Conservation (phyloP, 202 grass and related monocot genomes). For the Bolboschoenoplectus hybrid region DNA sequence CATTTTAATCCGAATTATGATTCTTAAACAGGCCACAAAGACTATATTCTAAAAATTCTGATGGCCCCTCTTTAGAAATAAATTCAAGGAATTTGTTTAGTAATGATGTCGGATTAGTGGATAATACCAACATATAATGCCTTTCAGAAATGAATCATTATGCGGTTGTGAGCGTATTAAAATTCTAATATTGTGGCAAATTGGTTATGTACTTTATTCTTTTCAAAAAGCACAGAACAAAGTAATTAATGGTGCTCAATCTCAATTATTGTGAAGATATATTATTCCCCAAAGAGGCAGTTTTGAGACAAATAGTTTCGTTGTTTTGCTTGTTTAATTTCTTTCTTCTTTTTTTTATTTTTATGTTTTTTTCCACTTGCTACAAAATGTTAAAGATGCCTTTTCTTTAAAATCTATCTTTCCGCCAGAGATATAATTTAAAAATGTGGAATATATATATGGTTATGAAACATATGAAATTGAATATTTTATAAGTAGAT, state of each 20-base stretch:
- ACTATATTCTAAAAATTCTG: conserved; percentile 15
- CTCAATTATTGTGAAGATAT: conserved; percentile 15
- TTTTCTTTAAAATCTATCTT: conserved; percentile 17
- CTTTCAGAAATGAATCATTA: conserved; percentile 28
- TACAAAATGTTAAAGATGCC: conserved; percentile 23
- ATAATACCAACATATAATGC: conserved; percentile 38
- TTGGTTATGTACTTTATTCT: conserved; percentile 34
- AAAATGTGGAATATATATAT: not conserved
- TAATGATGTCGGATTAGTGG: conserved; percentile 32
- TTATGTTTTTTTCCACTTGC: not conserved
- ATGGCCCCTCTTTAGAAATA: conserved; percentile 12
- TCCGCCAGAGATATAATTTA: not conserved
- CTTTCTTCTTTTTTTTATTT: not conserved
- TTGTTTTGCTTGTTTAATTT: conserved; percentile 23
- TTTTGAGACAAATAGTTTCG: conserved; percentile 7
- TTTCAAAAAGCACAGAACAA: conserved; percentile 21
- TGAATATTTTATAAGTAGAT: not conserved
- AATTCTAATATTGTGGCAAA: conserved; percentile 27
- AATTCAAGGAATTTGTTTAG: conserved; percentile 15
- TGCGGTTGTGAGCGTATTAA: conserved; percentile 5
- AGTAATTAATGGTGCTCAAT: conserved; percentile 17
- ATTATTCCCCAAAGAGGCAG: conserved; percentile 15
- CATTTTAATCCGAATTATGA: conserved; percentile 36
- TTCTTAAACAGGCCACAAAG: conserved; percentile 28
- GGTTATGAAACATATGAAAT: not conserved